These are phyloP conservation scores for Leishmania lainsoni DNA, from an alignment of 208 protist genomes.

Conservation along the genomic window DNA sequence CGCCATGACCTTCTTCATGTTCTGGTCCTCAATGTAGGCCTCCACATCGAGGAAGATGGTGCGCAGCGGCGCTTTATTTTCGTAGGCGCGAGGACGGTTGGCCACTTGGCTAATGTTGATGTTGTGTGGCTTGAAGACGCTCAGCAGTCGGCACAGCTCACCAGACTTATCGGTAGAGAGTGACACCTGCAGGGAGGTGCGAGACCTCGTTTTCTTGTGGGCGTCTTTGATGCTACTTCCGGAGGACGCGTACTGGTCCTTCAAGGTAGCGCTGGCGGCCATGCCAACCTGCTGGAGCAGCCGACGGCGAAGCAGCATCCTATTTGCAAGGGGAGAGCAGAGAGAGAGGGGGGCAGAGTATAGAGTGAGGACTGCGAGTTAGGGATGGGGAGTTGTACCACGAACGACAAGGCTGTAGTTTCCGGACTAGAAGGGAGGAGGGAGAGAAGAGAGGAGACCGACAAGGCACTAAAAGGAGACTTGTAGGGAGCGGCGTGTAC, in stretches of 20 bases:
- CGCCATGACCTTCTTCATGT: constrained; percentile 41
- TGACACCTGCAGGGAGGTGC: constrained; percentile 64
- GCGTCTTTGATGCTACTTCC: constrained; percentile 53
- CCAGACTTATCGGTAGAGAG: constrained; percentile 41
- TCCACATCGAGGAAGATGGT: constrained; percentile 77
- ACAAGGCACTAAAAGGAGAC: no score
- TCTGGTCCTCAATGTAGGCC: constrained; percentile 40
- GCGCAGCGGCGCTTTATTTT: constrained; percentile 43
- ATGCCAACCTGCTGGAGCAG: background rate
- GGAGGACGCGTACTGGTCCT: constrained; percentile 54
- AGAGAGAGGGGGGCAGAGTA: background rate
- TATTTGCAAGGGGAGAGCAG: background rate
- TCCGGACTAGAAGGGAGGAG: background rate
- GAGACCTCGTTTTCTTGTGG: constrained; percentile 30
- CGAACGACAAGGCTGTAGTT: background rate
- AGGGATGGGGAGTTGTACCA: background rate
- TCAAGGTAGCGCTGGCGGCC: constrained; percentile 30
- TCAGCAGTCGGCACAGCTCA: constrained; percentile 54
- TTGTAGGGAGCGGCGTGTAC: background rate
- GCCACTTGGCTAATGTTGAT: constrained; percentile 69
- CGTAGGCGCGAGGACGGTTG: constrained; percentile 50
- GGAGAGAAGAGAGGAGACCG: background rate
- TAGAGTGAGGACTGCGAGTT: background rate
- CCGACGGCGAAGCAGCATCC: constrained; percentile 17
- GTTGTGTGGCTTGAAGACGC: constrained; percentile 42